phyloP scores from a whole-genome alignment of 768 basidiomycete species.

The Mrakia blollopis region DNA sequence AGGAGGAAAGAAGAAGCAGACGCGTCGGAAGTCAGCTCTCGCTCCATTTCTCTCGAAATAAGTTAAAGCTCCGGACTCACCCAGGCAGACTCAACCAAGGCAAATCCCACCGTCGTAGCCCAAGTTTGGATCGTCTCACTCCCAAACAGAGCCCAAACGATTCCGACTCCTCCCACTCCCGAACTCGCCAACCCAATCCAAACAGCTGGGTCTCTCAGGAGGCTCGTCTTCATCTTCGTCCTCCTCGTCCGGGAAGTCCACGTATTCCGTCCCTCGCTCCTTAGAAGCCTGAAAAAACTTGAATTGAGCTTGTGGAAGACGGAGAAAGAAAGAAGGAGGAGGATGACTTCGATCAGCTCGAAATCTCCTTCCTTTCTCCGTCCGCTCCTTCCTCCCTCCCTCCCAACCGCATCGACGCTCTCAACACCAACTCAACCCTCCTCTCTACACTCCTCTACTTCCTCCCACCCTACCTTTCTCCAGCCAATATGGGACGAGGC shows the following conservation, averaged over 20 bases:
- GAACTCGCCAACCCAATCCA: constrained; percentile 59
- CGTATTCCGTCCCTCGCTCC: constrained; percentile 38
- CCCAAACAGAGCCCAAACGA: constrained; percentile 88
- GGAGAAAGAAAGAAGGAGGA: too few relatives aligned
- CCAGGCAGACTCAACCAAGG: constrained; percentile 83
- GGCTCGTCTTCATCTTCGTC: constrained; percentile 57
- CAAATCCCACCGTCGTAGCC: constrained; percentile 82
- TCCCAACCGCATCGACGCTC: too few relatives aligned
- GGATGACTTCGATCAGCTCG: too few relatives aligned
- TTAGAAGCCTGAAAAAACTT: constrained; percentile 18
- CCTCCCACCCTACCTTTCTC: too few relatives aligned
- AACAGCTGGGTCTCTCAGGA: constrained; percentile 69
- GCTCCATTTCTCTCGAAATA: too few relatives aligned
- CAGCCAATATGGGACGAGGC: too few relatives aligned
- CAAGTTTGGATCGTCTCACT: constrained; percentile 87
- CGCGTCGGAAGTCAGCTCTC: neutral
- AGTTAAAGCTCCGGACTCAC: constrained; percentile 49
- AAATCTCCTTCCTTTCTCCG: too few relatives aligned
- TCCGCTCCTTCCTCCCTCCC: too few relatives aligned
- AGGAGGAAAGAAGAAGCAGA: constrained; percentile 26
- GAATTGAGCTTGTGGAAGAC: too few relatives aligned
- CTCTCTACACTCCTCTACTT: too few relatives aligned
- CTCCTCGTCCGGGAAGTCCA: constrained; percentile 38
- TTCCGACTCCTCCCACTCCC: constrained; percentile 61
- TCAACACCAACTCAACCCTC: too few relatives aligned